Conservation (phyloP, 2,329 filamentous ascomycete species). For the Helotiales sp. region DNA sequence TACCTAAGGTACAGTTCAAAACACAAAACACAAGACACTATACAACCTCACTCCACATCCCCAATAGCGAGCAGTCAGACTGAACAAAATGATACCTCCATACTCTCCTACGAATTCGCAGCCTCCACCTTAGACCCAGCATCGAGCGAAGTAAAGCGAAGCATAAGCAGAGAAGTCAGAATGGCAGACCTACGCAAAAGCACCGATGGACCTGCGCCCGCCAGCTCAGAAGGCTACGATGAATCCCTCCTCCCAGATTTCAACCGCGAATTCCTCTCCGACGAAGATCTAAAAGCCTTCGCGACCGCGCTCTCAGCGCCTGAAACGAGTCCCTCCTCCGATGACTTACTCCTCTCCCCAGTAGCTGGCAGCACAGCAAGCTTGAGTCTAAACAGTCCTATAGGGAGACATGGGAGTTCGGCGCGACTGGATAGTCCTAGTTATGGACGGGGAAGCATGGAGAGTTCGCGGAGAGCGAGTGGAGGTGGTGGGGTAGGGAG, state of each 20-base stretch:
- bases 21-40: no score
- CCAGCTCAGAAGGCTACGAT: slow-evolving; percentile 67
- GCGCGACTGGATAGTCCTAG: slow-evolving; percentile 3
- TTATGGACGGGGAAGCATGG: slow-evolving; percentile 6
- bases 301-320: slow-evolving; percentile 79
- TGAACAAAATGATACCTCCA: not conserved
- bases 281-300: slow-evolving; percentile 75
- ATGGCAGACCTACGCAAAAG: slow-evolving; percentile 36
- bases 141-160: slow-evolving; percentile 33
- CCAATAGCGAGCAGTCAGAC: not conserved
- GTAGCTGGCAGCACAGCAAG: not conserved
- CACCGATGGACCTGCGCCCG: slow-evolving; percentile 55
- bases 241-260: slow-evolving; percentile 72
- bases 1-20: not conserved
- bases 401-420: not conserved
- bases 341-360: slow-evolving; percentile 43
- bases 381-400: no score
- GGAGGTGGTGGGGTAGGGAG: slow-evolving; percentile 9
- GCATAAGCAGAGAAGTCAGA: slow-evolving; percentile 33
- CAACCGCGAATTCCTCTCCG: slow-evolving; percentile 73
- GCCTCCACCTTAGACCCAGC: not conserved
- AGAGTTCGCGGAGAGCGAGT: no score
- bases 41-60: slow-evolving; percentile 8
- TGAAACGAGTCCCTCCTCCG: slow-evolving; percentile 66
- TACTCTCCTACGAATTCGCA: not conserved